These are phyloP conservation scores for Pseudonitzschia multiseries DNA, from an alignment of 108 stramenopile species.

Conservation along the genomic window DNA sequence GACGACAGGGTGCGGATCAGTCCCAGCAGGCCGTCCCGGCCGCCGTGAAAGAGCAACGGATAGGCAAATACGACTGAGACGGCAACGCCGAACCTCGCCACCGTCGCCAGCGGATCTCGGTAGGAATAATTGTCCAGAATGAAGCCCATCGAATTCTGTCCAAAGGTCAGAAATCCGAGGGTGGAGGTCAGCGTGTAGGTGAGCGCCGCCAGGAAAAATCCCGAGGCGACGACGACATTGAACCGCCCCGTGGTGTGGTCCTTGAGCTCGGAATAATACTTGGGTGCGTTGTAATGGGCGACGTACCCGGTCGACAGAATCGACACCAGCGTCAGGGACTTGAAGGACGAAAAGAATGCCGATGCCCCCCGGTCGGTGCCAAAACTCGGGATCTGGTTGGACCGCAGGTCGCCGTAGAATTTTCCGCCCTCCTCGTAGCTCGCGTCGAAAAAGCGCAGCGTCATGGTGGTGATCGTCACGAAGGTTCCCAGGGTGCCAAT, in stretches of 20 bases:
- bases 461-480: constrained; percentile 79
- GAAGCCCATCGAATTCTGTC: constrained; percentile 60
- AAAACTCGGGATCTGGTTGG: constrained; percentile 55
- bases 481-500: constrained; percentile 80
- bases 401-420: constrained; percentile 40
- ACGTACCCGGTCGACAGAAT: constrained; percentile 94
- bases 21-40: constrained; percentile 76
- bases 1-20: constrained; percentile 54
- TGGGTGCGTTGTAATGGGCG: constrained; percentile 92
- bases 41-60: constrained; percentile 87
- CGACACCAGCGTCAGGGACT: constrained; percentile 77
- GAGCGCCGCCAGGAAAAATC: constrained; percentile 56
- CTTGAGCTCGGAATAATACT: constrained; percentile 82
- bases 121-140: constrained; percentile 86
- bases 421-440: constrained; percentile 44
- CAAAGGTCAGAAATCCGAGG: constrained; percentile 82
- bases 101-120: constrained; percentile 68
- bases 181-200: constrained; percentile 61
- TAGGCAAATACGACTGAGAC: constrained; percentile 73
- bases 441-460: constrained; percentile 64
- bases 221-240: constrained; percentile 50
- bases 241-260: constrained; percentile 62
- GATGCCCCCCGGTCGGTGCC: constrained; percentile 10
- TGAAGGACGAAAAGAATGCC: constrained; percentile 6
- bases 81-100: constrained; percentile 74